Base-by-base conservation (phyloP, 2,329 filamentous ascomycete genomes). In the Myotisia sp. region DNA sequence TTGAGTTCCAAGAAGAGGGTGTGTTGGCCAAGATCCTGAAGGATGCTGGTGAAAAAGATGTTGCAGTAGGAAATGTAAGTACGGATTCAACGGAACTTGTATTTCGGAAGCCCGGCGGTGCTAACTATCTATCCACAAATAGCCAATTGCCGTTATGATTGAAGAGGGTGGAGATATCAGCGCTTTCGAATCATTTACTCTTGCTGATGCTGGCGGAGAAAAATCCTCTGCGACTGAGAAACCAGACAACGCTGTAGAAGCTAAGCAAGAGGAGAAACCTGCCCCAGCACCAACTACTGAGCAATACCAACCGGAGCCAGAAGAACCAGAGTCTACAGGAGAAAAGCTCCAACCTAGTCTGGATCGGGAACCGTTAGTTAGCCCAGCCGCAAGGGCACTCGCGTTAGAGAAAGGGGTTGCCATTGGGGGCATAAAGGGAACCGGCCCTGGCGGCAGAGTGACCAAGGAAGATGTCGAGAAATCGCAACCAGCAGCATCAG, bases 1-100 rank as follows among this genome's bases (percentile, higher is more conserved):
- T 98, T 59, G 90, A 98, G 64, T 95, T 92, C 65, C 90, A 98
- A 64, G 90, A 98, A 54, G 90, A 95, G 58, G 90, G 87, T 68
- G 73, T 92, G 41, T 71, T 98, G 47, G 87, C 90, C 52, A 93
- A 93, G 72, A 72, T 95, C 44, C 68, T 98, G 54, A 90, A 85
- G 67, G 81, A 93, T 29, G 78, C 79, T 40, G 92, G 92, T 46
- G 79, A 79, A 62, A 98, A 95, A 70, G 90, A 98, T 58, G 68
- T 98, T 42, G 60, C 87, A 19, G 85, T 98, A 51, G 90, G 90
- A 59, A 90, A 80, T 63, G 90, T 98, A 74, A 67, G 84, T 75
- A 34, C 50, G 3, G 14, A 28, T 12, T 21, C 12, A 14, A 18
- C n/a, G n/a, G n/a, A 31, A 32, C 9, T 12, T 14, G 26, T n/a